Evolutionary conservation across 495 filamentous ascomycete genomes (phyloP).

Genomic region (Bathelium albidoporum): DNA sequence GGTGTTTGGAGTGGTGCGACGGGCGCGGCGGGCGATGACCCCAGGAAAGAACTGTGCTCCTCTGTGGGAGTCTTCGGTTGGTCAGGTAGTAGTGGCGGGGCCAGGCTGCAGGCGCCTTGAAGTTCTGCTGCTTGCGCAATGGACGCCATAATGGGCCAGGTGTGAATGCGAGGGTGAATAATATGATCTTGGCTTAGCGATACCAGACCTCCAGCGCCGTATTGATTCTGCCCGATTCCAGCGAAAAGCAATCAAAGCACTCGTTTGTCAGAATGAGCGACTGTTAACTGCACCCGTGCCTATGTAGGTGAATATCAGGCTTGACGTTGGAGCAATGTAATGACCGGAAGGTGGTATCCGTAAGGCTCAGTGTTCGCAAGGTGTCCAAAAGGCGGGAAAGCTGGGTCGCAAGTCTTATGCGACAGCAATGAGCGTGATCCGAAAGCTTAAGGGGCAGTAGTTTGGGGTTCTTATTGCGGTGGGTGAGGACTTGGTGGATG

Average conservation of each 20-base stretch:
- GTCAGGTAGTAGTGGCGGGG: not conserved
- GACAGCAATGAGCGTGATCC: not conserved
- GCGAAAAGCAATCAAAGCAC: too few species aligned
- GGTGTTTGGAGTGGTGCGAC: not conserved
- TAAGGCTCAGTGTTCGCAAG: not conserved
- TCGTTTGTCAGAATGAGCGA: too few species aligned
- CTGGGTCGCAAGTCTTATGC: not conserved
- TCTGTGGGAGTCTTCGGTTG: not conserved
- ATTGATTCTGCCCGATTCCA: too few species aligned
- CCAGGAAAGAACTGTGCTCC: not conserved
- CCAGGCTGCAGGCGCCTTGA: not conserved
- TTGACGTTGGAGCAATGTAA: not conserved
- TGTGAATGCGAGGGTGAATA: not conserved
- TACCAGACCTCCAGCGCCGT: too few species aligned
- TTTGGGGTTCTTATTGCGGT: not conserved
- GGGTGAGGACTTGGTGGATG: not conserved
- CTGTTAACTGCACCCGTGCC: too few species aligned
- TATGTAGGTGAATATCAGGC: not conserved
- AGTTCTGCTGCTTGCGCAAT: not conserved
- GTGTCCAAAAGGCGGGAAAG: not conserved
- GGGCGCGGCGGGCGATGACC: not conserved
- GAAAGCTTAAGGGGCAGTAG: not conserved
- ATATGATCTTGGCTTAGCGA: not conserved
- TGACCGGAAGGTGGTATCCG: not conserved
- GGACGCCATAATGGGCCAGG: not conserved